Base-by-base conservation (phyloP, 768 basidiomycete species). In the Fibroporia radiculosa region DNA sequence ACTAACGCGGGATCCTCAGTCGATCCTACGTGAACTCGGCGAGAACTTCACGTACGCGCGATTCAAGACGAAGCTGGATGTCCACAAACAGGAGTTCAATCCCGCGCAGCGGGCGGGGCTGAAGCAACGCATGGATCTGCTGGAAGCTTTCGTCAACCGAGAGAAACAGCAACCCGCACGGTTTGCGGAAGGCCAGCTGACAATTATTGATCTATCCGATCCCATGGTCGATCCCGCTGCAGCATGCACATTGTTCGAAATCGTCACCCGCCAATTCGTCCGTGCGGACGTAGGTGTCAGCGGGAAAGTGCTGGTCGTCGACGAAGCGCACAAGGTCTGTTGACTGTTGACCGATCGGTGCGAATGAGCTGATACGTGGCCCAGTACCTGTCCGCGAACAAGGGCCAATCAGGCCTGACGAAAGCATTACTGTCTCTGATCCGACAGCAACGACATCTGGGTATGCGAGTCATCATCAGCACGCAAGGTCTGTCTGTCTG, bases 251-350 rank as follows among this genome's bases (percentile, higher is more conserved):
- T 57, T 86, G 3, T 87, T 86, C 43, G 82, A 87, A 45, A 82
- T 87, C 6, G 60, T 86, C 1, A 70, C 74, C 0, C 70, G 84
- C 28, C 54, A 82, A 1, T 87, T 86, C 51, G 70, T 82, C 10
- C 70, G 83, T 22, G 71, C 78, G 1, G 64, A 77, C 1, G 69
- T 82, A 2, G 68, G 62, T 3, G 79, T 78, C 0, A n/a, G n/a
- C n/a, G 83, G 82, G 4, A 85, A 84, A 45, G 74, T 84, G 1
- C 69, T 84, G 1, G 71, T 87, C 0, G 78, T 86, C 0, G 84
- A 87, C 36, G 84, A 87, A 48, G 84, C 84, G 0, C 84, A 87
- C 51, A 86, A 86, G 56, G 84, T 46, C n/a, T 34, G 26, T 42
- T 6, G 12, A 26, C 33, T 40, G 23, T 40, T 38, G 25, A 37